Evolutionary conservation across 73 alveolate genomes (phyloP).

Genomic region (Paramecium tetraurelia): DNA sequence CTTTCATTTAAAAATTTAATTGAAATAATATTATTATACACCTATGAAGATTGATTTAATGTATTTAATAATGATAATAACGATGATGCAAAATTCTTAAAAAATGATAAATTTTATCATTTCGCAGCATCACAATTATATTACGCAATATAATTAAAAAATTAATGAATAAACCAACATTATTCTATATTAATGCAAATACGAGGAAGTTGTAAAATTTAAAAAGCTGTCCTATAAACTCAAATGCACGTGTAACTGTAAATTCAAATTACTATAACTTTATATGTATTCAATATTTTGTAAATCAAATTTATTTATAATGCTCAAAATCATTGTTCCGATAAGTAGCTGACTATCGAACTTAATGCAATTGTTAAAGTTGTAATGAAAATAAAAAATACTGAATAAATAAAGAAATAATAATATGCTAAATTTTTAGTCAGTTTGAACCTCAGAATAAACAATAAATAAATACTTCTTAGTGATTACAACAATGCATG

Average conservation of each 20-base stretch:
- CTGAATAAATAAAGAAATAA: slow-evolving; percentile 23
- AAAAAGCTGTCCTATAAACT: background rate
- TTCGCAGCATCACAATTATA: background rate
- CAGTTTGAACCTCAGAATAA: background rate
- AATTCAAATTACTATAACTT: background rate
- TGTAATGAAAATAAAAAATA: background rate
- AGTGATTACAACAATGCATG: background rate
- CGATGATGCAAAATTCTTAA: background rate
- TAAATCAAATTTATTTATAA: background rate
- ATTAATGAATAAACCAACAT: background rate
- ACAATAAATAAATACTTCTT: background rate
- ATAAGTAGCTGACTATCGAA: background rate
- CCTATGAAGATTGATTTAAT: background rate
- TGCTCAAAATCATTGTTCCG: background rate
- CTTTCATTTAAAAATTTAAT: background rate
- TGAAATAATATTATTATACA: background rate
- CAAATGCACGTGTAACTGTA: background rate
- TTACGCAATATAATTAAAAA: background rate
- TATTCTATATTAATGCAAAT: background rate
- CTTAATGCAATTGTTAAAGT: slow-evolving; percentile 1
- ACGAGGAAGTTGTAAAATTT: background rate
- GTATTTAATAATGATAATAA: background rate
- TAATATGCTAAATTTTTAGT: background rate
- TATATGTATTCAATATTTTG: background rate
- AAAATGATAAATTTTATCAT: background rate